phyloP scores from a whole-genome alignment of 768 basidiomycete genomes.

The Suillus bovinus region DNA sequence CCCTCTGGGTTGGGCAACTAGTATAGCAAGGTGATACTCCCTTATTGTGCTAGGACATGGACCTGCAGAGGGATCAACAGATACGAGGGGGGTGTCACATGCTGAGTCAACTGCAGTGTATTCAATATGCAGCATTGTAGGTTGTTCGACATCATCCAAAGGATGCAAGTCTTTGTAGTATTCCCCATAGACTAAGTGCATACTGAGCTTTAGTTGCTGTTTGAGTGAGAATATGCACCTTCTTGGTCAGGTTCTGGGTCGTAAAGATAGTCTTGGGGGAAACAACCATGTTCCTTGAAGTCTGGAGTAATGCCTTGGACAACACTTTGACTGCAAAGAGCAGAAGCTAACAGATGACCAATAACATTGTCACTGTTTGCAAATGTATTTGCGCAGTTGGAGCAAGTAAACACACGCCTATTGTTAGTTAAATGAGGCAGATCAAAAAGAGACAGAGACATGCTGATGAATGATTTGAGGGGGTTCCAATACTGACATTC shows the following conservation, averaged over 20 bases:
- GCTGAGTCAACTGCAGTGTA: neutral
- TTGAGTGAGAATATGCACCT: neutral
- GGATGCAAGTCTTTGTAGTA: neutral
- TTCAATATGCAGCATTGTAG: neutral
- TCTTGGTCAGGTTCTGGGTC: neutral
- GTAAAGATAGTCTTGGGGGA: neutral
- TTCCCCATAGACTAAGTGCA: neutral
- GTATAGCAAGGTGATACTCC: neutral
- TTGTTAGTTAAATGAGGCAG: too few relatives aligned
- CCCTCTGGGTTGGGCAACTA: neutral
- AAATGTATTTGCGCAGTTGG: too few relatives aligned
- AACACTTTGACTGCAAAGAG: neutral
- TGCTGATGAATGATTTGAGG: neutral
- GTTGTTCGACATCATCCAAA: neutral
- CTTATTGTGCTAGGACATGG: neutral
- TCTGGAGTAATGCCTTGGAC: neutral
- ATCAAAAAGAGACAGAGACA: too few relatives aligned
- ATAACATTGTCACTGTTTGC: too few relatives aligned
- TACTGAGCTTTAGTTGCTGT: neutral
- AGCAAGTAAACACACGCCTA: too few relatives aligned
- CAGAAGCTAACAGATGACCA: too few relatives aligned
- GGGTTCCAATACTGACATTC: too few relatives aligned
- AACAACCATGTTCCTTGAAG: neutral
- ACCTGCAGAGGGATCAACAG: neutral
- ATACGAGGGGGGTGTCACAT: neutral